Evolutionary conservation across 768 basidiomycete genomes (phyloP), one percentile per base, ranked within the genome.

Genomic region (Gelatoporia subvermispora): DNA sequence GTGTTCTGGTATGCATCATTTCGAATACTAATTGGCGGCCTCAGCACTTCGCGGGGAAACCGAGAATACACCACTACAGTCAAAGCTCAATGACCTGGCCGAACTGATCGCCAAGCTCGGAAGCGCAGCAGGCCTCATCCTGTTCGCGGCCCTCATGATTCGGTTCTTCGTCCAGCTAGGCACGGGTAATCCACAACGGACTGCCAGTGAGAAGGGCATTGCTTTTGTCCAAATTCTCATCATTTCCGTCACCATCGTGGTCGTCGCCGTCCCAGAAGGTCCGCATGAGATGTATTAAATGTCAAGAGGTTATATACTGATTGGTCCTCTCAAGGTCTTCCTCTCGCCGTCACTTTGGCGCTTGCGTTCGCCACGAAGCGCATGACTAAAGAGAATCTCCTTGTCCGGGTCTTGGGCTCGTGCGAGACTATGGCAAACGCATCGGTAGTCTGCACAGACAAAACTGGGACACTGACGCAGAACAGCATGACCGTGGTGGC

Each of bases 371-470:
- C 95, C 0, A 99, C 96, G 41, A 93, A 89, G 60, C 85, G 95
- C n/a, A 98, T 98, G 96, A 90, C 94, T 8, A 79, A 85, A 60
- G 88, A 93, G 67, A 96, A 96, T 45, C 75, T 98, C 0, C 81
- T 99, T 37, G 96, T 98, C 24, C 93, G 95, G 47, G 90, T 97
- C 4, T 81, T 99, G 28, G 90, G 90, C 7, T 93, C 93, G 11
- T 98, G 95, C 67, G 96, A 99, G 70, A 98, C 93, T 0, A 98
- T 98, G 95, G 95, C 90, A 18, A 97, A 97, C 58, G 90, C 95
- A 4, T 94, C 88, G 18, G 93, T 97, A 50, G 81, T 97, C 3
- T 93, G 92, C 68, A 94, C 93, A 13, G 93, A 94, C 75, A 94
- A 95, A 72, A 95, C 93, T 2, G 95, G 95, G 34, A 97, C 95